These are phyloP conservation scores for Annulohypoxylon moriforme DNA, from an alignment of 495 filamentous ascomycete species.

Conservation along the genomic window DNA sequence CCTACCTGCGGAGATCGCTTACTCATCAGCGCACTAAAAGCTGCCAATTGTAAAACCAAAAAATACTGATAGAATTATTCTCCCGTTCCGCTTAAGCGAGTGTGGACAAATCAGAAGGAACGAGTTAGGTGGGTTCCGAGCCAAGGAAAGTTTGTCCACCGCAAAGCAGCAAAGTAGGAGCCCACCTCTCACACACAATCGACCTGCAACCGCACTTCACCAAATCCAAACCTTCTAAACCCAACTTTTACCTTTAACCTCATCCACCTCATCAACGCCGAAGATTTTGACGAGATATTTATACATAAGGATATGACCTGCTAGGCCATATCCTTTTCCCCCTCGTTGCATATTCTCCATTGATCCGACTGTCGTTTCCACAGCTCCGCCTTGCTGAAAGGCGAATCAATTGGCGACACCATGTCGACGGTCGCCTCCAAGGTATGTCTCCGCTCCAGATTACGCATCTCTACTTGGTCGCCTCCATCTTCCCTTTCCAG, in stretches of 20 bases:
- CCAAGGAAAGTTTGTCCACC: slow-evolving; percentile 31
- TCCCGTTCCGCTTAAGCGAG: slow-evolving; percentile 40
- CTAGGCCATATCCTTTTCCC: slow-evolving; percentile 49
- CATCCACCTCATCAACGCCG: slow-evolving; percentile 22
- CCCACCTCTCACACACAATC: slow-evolving; percentile 26
- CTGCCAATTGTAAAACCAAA: slow-evolving; percentile 18
- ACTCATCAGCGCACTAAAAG: slow-evolving; percentile 43
- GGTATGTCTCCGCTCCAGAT: slow-evolving; percentile 55
- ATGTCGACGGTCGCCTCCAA: slow-evolving; percentile 72
- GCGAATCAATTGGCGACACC: slow-evolving; percentile 61
- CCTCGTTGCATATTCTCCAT: slow-evolving; percentile 44
- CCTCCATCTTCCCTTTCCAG: slow-evolving; percentile 5
- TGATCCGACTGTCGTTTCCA: slow-evolving; percentile 48
- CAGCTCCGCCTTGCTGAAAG: slow-evolving; percentile 60
- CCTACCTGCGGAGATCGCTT: slow-evolving; percentile 31
- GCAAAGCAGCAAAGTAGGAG: slow-evolving; percentile 15
- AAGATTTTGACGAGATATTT: slow-evolving; percentile 30
- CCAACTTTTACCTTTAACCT: slow-evolving; percentile 18
- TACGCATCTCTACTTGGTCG: slow-evolving; percentile 7
- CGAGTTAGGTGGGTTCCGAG: slow-evolving; percentile 25
- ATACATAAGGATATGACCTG: slow-evolving; percentile 46
- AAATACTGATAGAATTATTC: slow-evolving; percentile 33
- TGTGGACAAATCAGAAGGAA: slow-evolving; percentile 28
- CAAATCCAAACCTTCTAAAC: slow-evolving; percentile 16
- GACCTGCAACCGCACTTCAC: slow-evolving; percentile 5